These are phyloP conservation scores for Xylaria hypoxylon DNA, from an alignment of 2,329 filamentous ascomycete species.

Conservation along the genomic window DNA sequence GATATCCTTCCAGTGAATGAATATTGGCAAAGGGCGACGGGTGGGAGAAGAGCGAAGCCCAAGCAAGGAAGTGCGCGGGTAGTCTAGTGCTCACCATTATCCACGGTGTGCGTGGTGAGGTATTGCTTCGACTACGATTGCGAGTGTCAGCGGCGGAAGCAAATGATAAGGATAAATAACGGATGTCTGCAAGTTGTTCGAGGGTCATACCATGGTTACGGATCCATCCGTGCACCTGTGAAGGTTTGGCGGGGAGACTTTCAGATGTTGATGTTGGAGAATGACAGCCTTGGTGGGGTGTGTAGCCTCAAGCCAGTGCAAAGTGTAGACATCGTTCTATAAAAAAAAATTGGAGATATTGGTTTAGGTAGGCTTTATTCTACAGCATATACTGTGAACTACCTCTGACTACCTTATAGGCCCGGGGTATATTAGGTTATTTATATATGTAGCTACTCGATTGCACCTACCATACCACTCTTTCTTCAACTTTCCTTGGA, in stretches of 20 bases:
- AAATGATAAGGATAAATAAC: background rate
- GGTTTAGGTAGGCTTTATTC: background rate
- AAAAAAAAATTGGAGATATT: background rate
- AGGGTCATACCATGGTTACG: constrained; percentile 55
- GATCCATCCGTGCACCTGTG: constrained; percentile 50
- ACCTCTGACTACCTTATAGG: background rate
- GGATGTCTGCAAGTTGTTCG: background rate
- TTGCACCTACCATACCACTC: background rate
- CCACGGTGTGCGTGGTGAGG: constrained; percentile 89
- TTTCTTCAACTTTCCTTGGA: background rate
- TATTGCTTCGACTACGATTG: constrained; percentile 97
- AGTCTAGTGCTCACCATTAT: constrained; percentile 72
- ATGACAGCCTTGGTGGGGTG: constrained; percentile 43
- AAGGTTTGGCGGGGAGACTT: constrained; percentile 38
- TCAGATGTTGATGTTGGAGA: constrained; percentile 42
- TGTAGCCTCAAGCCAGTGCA: background rate
- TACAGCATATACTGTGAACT: background rate
- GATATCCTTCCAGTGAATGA: constrained; percentile 32
- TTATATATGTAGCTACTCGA: background rate
- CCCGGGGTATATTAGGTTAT: background rate
- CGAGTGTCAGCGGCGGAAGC: constrained; percentile 23
- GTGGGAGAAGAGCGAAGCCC: constrained; percentile 9
- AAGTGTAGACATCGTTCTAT: background rate
- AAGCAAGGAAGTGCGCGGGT: background rate
- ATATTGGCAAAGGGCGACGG: background rate